Conservation (phyloP, 768 basidiomycete genomes). For the Rhizopogon vulgaris region DNA sequence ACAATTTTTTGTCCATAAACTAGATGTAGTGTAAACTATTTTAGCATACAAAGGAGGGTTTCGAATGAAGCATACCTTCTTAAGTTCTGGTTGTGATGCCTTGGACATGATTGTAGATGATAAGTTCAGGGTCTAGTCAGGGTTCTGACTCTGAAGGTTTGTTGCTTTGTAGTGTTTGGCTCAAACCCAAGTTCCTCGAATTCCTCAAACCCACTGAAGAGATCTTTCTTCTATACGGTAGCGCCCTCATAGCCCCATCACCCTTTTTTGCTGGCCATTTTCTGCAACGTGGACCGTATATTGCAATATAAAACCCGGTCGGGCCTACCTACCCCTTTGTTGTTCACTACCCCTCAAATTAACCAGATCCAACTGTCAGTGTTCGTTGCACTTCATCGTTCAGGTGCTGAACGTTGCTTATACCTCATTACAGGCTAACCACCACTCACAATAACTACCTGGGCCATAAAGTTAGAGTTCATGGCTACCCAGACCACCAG, state of each 20-base stretch:
- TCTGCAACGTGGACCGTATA: not conserved
- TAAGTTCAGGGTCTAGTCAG: not conserved
- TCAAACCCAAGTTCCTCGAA: not conserved
- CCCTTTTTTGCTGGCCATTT: not conserved
- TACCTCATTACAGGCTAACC: not conserved
- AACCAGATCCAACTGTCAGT: not conserved
- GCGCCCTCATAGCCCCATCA: not conserved
- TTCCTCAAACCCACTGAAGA: not conserved
- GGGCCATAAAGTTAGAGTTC: not conserved
- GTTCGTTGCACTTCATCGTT: not conserved
- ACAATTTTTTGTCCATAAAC: conserved; percentile 99
- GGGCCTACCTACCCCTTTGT: not conserved
- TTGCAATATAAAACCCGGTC: not conserved
- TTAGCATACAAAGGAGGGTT: not conserved
- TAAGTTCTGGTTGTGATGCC: conserved; percentile 94
- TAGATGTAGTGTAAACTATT: conserved; percentile 22
- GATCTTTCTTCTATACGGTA: not conserved
- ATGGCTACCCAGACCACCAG: conserved; percentile 41
- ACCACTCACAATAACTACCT: not conserved
- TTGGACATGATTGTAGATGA: conserved; percentile 62
- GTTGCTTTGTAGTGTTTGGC: conserved; percentile 31
- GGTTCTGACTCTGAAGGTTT: not conserved
- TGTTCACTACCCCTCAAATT: not conserved
- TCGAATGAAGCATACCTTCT: conserved; percentile 65
- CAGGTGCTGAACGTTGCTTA: not conserved